Conservation (phyloP, 2,329 filamentous ascomycete genomes). For the Arthrobotrys musiformis region DNA sequence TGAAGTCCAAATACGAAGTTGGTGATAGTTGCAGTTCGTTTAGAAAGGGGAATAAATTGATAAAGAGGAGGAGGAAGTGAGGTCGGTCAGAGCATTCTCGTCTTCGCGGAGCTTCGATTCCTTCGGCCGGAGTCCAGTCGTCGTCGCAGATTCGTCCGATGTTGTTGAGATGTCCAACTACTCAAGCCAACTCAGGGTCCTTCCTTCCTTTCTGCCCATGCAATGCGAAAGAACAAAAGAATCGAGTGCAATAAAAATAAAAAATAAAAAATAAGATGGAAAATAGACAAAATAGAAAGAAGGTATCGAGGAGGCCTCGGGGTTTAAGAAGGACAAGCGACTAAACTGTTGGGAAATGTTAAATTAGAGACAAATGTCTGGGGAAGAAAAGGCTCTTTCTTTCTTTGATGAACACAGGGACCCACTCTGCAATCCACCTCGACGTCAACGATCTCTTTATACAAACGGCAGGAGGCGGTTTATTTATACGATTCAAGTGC, state of each 20-base stretch:
- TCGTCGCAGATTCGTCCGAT: constrained; percentile 41
- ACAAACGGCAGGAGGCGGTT: constrained; percentile 3
- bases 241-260: not conserved
- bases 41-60: not conserved
- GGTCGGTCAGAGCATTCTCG: too few species aligned
- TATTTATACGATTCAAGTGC: not conserved
- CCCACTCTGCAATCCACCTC: not conserved
- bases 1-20: not conserved
- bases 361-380: not conserved
- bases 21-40: not conserved
- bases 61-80: not conserved
- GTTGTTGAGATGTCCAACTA: constrained; percentile 14
- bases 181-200: too few species aligned
- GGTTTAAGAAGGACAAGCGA: too few species aligned
- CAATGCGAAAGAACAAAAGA: too few species aligned
- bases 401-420: too few species aligned
- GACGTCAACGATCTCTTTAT: too few species aligned
- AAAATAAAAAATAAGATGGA: not conserved
- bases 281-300: not conserved
- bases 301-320: too few species aligned
- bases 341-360: constrained; percentile 11
- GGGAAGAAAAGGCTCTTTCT: not conserved
- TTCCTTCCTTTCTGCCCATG: too few species aligned
- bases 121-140: too few species aligned
- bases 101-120: too few species aligned